Evolutionary conservation across 345 rosid genomes (phyloP).

Genomic region (Trapa incisa): DNA sequence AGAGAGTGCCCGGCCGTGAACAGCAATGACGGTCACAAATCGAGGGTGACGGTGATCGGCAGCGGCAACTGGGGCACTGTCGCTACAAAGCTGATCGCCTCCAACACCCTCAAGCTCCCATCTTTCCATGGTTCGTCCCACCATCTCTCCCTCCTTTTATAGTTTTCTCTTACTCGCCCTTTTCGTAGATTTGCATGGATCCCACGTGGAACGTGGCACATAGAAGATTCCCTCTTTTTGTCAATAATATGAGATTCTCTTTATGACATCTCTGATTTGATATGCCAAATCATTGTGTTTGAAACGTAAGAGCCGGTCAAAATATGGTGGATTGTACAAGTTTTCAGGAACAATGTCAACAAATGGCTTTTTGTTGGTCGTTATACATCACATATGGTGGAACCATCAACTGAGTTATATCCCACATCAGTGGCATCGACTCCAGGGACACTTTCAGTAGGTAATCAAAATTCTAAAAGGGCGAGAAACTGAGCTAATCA

Average conservation of each 20-base stretch:
- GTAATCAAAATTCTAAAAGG: neutral
- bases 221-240: neutral
- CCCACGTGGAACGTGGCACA: neutral
- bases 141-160: neutral
- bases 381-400: too few species aligned
- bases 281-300: neutral
- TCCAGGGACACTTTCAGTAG: neutral
- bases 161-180: neutral
- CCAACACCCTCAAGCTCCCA: constrained; percentile 57
- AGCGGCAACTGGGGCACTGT: constrained; percentile 99
- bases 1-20: neutral
- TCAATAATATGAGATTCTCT: neutral
- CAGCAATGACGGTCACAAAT: constrained; percentile 13
- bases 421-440: neutral
- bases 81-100: constrained; percentile 93
- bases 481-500: neutral
- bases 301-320: neutral
- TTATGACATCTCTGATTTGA: neutral
- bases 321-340: neutral
- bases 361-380: neutral
- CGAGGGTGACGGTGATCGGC: constrained; percentile 73
- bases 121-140: constrained; percentile 54
- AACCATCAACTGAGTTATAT: neutral
- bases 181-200: neutral
- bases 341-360: neutral